Conservation (phyloP, 768 basidiomycete genomes). For the Auricularia heimuer region DNA sequence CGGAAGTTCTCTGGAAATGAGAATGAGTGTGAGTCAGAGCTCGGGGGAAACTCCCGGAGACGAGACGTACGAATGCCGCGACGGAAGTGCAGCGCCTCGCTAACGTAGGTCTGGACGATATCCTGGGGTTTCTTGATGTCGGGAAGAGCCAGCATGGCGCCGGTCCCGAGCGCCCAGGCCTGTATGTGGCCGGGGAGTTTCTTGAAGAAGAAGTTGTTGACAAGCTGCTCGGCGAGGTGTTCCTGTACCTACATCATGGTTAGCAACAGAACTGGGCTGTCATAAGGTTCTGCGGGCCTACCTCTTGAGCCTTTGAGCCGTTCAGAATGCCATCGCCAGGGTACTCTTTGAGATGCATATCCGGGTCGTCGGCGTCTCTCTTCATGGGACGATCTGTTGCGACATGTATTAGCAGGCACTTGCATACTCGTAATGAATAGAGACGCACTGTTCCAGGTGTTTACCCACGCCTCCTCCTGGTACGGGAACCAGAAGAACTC, state of each 20-base stretch:
- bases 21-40: not conserved
- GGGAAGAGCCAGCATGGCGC: constrained; percentile 4
- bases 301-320: not conserved
- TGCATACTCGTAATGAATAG: not conserved
- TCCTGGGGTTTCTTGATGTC: constrained; percentile 3
- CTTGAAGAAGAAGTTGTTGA: not conserved
- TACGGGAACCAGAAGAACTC: constrained; percentile 26
- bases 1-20: constrained; percentile 16
- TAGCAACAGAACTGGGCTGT: not conserved
- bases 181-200: not conserved
- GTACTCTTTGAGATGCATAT: constrained; percentile 5
- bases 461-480: constrained; percentile 18
- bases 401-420: not conserved
- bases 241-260: not conserved
- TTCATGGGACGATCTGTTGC: not conserved
- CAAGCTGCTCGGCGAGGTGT: not conserved
- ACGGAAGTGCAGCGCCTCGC: constrained; percentile 8
- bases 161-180: constrained; percentile 4
- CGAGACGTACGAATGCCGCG: constrained; percentile 7
- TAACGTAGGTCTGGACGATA: constrained; percentile 2
- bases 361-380: not conserved
- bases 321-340: constrained; percentile 5
- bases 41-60: not conserved
- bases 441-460: constrained; percentile 16
- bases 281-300: not conserved